Base-by-base conservation (phyloP, 2,329 filamentous ascomycete genomes). In the Diplodia intermedia region DNA sequence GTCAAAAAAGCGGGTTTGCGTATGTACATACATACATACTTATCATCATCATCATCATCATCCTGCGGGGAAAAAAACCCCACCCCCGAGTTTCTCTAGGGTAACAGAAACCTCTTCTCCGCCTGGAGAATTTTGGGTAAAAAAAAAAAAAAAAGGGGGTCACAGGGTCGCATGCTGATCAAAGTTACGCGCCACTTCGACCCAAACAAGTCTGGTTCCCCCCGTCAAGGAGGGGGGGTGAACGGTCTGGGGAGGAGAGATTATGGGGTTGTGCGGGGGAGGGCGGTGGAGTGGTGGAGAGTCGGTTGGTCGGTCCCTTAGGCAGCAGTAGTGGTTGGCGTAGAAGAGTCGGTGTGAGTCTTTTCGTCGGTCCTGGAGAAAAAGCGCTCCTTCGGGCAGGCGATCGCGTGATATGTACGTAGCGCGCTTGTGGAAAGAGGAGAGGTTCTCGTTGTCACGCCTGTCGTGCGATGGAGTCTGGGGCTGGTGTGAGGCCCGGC, bases 1-100 rank as follows among this genome's bases (percentile, higher is more conserved):
- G 23, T 3, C 2, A 26, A 26, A 26, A 26, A 26, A 26, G 2
- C 23, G 23, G 23, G 23, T 26, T 26, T 26, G 23, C 23, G 23
- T 26, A 26, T 26, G 23, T 26, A 26, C 3, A 3, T 26, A 26
- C 3, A 26, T 26, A 3, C 3, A 3, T 26, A 3, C 2, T 3
- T 3, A 33, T 8, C 31, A 33, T 33, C 4, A 33, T 8, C 5
- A 43, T 43, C 18, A 43, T 18, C 40, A n/a, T 33, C 40, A 43
- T 43, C 20, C n/a, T 36, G 53, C 55, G 55, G 55, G 20, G 55
- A 57, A 57, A 57, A 57, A 26, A 26, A 26, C 23, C 2, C 23
- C 23, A 26, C 23, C 23, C 23, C 23, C 23, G 23, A 26, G 15
- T 57, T 57, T 57, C 55, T 57, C 55, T 57, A 36, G 55, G 55